Evolutionary conservation across 1,139 yeast genomes (phyloP).

Genomic region (Taphrina deformans): DNA sequence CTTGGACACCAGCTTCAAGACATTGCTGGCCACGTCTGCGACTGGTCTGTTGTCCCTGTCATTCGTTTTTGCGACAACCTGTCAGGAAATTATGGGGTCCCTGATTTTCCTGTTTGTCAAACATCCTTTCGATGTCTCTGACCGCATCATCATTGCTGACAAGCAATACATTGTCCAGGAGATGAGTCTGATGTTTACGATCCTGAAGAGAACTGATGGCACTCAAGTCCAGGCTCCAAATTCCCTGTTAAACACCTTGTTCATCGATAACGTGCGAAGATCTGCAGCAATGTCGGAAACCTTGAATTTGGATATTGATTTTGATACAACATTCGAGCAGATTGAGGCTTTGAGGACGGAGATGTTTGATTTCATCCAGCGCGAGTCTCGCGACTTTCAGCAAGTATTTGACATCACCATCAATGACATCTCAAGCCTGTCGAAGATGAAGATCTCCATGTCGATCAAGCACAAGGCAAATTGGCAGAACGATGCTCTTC

Average conservation of each 20-base stretch:
- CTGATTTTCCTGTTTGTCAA: slow-evolving; percentile 50
- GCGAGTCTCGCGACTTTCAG: slow-evolving; percentile 46
- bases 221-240: slow-evolving; percentile 48
- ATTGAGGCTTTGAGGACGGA: slow-evolving; percentile 44
- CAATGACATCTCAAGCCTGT: slow-evolving; percentile 46
- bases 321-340: slow-evolving; percentile 47
- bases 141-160: slow-evolving; percentile 44
- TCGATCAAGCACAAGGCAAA: slow-evolving; percentile 45
- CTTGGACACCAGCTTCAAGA: slow-evolving; percentile 49
- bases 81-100: slow-evolving; percentile 49
- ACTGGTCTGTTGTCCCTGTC: slow-evolving; percentile 49
- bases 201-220: slow-evolving; percentile 44
- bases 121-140: slow-evolving; percentile 52
- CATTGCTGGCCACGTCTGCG: slow-evolving; percentile 50
- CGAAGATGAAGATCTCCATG: slow-evolving; percentile 44
- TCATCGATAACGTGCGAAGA: slow-evolving; percentile 49
- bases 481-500: slow-evolving; percentile 45
- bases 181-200: slow-evolving; percentile 48
- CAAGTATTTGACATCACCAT: slow-evolving; percentile 46
- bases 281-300: slow-evolving; percentile 45
- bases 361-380: slow-evolving; percentile 44
- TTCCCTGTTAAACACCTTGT: slow-evolving; percentile 46
- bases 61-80: slow-evolving; percentile 48
- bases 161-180: slow-evolving; percentile 44
- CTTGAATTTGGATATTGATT: slow-evolving; percentile 38